Conservation (phyloP, 441 rosid species). For the Biscutella laevigata region DNA sequence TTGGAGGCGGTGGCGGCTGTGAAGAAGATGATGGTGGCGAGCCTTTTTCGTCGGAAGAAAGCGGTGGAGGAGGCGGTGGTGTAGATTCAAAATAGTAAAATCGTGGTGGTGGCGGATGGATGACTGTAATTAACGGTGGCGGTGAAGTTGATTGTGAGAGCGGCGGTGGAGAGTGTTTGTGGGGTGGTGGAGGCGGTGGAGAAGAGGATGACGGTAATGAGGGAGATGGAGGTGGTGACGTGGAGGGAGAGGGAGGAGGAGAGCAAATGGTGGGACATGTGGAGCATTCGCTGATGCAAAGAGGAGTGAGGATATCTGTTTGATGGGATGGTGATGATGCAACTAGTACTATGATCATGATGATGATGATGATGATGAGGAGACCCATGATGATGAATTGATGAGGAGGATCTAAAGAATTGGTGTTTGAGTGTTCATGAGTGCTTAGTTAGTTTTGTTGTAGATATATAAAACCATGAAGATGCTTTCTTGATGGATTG, state of each 20-base stretch:
- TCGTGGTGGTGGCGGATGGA: constrained; percentile 23
- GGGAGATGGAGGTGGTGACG: constrained; percentile 20
- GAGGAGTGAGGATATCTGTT: constrained; percentile 17
- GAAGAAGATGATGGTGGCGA: constrained; percentile 7
- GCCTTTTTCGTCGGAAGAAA: constrained; percentile 15
- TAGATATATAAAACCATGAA: constrained; percentile 14
- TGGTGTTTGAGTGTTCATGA: constrained; percentile 6
- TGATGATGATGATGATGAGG: neutral
- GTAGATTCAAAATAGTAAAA: constrained; percentile 27
- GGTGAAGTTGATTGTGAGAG: neutral
- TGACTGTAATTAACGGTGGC: constrained; percentile 20
- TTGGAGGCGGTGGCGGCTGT: constrained; percentile 14
- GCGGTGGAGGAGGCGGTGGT: constrained; percentile 18
- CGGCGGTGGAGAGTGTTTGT: constrained; percentile 17
- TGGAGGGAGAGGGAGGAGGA: constrained; percentile 22
- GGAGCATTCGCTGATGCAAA: constrained; percentile 31
- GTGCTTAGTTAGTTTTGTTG: constrained; percentile 1
- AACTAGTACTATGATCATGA: constrained; percentile 9
- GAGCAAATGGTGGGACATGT: constrained; percentile 30
- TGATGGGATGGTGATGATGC: constrained; percentile 24
- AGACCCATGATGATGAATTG: constrained; percentile 10
- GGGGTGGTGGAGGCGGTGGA: constrained; percentile 11
- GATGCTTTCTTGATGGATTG: constrained; percentile 21
- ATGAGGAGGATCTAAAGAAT: too few species aligned
- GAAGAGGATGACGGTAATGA: constrained; percentile 11